Evolutionary conservation across 148 eudicot genomes (phyloP), one percentile per base, ranked within the genome.

Genomic region (Silene uniflora): DNA sequence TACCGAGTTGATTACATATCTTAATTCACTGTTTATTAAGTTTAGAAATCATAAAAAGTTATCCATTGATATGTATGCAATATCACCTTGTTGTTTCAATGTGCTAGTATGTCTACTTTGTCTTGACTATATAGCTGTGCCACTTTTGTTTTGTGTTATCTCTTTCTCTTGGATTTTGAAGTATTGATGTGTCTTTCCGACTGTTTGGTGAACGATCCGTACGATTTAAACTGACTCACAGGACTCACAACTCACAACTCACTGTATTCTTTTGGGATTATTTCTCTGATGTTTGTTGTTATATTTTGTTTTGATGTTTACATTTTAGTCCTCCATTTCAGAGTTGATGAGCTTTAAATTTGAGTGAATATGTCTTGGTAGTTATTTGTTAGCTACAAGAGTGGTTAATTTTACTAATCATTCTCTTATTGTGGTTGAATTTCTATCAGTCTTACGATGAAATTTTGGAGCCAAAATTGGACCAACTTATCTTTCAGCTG

Each of bases 391-490:
- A 16, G 12, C 32, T 55, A 18, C 14, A 52, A 17, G 69, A 24
- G 64, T 71, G 44, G 32, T 52, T 24, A 24, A 17, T 54, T 0
- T 54, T 24, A 23, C 35, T 46, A 39, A 24, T 73, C 32, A 12
- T 52, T 24, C 10, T 58, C 44, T 73, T 4, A 60, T 29, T 47
- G 1, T 76, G 76, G 44, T 17, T 52, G 21, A 73, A 42, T 73
- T 10, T 77, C 19, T 73, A 80, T 74, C 67, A 94, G 98, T 85
- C 91, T 42, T 89, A 80, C 32, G 96, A 90, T 73, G 83, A 87
- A 72, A 84, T 95, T 64, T 80, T 90, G 77, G 99, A 95, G 88
- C 99, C 91, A 44, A 85, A 88, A 54, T 81, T 95, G 76, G 87
- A 88, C 62, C 88, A 88, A 72, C 86, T 90, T 76, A 71, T 86